These are phyloP conservation scores for Acer negundo DNA, from an alignment of 345 rosid genomes.

Conservation along the genomic window DNA sequence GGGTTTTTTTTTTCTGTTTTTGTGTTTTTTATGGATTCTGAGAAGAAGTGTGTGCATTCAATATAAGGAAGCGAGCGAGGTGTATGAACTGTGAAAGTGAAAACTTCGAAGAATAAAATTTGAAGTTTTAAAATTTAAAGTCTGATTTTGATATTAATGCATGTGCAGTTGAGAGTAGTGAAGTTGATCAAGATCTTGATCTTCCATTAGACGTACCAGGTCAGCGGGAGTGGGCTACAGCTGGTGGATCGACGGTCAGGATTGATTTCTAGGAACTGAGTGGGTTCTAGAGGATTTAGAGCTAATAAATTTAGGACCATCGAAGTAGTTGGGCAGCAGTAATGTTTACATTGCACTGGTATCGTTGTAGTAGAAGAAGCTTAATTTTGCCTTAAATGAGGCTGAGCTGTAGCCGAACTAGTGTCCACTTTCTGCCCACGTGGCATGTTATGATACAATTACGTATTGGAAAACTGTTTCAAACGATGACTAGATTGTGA, in stretches of 20 bases:
- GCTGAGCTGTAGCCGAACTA: background rate
- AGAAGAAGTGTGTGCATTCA: too few species aligned
- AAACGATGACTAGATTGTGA: too few species aligned
- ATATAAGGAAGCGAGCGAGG: background rate
- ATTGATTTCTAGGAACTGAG: background rate
- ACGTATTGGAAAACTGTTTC: background rate
- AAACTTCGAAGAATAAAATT: background rate
- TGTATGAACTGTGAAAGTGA: background rate
- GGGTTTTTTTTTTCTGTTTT: too few species aligned
- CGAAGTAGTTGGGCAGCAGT: constrained; percentile 17
- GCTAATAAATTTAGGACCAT: constrained; percentile 13
- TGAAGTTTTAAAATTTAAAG: too few species aligned
- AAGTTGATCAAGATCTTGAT: background rate
- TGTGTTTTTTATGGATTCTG: too few species aligned
- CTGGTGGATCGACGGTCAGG: background rate
- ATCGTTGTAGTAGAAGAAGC: background rate
- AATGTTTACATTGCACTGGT: background rate
- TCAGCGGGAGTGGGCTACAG: background rate
- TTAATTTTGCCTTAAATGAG: constrained; percentile 10
- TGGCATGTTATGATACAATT: background rate
- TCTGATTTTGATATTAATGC: constrained; percentile 3
- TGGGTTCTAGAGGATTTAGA: background rate
- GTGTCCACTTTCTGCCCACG: background rate
- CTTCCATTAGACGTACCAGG: background rate
- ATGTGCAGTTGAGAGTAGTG: constrained; percentile 8